These are phyloP conservation scores for Erythrobasidium hasegawianum DNA, from an alignment of 1,284 basidiomycete species.

Conservation along the genomic window DNA sequence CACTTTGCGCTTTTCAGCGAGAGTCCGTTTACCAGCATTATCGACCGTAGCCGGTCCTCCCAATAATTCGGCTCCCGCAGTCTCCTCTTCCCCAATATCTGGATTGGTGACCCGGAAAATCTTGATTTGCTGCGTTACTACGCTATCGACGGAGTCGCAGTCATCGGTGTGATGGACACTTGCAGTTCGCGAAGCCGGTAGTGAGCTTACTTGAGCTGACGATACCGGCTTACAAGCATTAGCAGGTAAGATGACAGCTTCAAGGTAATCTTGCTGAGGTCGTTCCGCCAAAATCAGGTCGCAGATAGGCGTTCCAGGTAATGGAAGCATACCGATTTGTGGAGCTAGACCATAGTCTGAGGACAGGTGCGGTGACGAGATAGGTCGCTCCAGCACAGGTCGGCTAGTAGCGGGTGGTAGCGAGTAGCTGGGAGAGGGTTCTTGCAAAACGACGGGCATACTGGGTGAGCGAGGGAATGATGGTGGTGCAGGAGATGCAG, in stretches of 20 bases:
- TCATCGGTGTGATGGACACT: not conserved
- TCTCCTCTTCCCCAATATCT: not conserved
- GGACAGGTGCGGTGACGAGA: not conserved
- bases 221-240: not conserved
- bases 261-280: not conserved
- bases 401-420: not conserved
- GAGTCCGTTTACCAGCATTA: not conserved
- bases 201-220: not conserved
- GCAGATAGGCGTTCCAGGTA: conserved; percentile 12
- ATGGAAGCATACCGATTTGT: not conserved
- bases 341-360: not conserved
- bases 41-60: not conserved
- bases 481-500: not conserved
- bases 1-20: conserved; percentile 27
- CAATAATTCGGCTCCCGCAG: not conserved
- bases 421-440: not conserved
- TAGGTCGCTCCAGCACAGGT: not conserved
- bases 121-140: conserved; percentile 9
- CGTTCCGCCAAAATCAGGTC: not conserved
- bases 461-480: conserved; percentile 5
- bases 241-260: not conserved
- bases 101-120: conserved; percentile 23
- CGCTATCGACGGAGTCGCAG: conserved; percentile 4
- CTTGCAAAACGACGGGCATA: not conserved
- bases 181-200: conserved; percentile 2